Base-by-base conservation (phyloP, 2,329 filamentous ascomycete species). In the Pseudophaeomoniella oleicola region DNA sequence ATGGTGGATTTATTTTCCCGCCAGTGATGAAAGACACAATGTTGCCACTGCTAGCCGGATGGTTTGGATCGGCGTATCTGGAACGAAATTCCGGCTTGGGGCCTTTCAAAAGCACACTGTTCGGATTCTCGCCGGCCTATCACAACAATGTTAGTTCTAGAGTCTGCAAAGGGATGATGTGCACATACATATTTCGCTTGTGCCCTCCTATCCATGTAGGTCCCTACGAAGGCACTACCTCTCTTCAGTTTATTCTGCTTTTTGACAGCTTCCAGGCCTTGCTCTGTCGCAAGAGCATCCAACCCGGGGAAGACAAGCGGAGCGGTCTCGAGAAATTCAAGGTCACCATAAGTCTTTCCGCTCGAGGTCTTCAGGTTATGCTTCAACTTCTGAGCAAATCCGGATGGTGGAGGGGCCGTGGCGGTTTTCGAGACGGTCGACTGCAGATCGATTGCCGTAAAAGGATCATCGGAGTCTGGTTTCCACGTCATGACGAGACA, bases 401-500 rank as follows among this genome's bases (percentile, higher is more conserved):
- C 22, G 10, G 22, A 29, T 10, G 10, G 10, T 29, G 22, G 22
- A 5, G 13, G 13, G 5, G 30, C 13, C 17, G 30, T 6, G 14
- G 30, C 30, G n/a, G n/a, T n/a, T n/a, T n/a, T n/a, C n/a, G n/a
- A n/a, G n/a, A n/a, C n/a, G n/a, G n/a, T n/a, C n/a, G n/a, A n/a
- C n/a, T n/a, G n/a, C 5, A 14, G 5, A 14, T 32, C 17, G 13
- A 32, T 16, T 14, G 30, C 5, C 14, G 30, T 32, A 5, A 15
- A 16, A 10, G 30, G 14, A n/a, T 32, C 30, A 16, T n/a, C 14
- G 13, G 30, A 32, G 10, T 32, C 13, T 15, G 64, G 61, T 34
- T 64, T 64, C 52, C 59, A 72, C 1, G 65, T 64, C 52, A 75
- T 62, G 16, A 77, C 56, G 5, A 70, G 54, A 39, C 60, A 64